These are phyloP conservation scores for Kodamaea jinghongensis DNA, from an alignment of 805 yeast species.

Conservation along the genomic window DNA sequence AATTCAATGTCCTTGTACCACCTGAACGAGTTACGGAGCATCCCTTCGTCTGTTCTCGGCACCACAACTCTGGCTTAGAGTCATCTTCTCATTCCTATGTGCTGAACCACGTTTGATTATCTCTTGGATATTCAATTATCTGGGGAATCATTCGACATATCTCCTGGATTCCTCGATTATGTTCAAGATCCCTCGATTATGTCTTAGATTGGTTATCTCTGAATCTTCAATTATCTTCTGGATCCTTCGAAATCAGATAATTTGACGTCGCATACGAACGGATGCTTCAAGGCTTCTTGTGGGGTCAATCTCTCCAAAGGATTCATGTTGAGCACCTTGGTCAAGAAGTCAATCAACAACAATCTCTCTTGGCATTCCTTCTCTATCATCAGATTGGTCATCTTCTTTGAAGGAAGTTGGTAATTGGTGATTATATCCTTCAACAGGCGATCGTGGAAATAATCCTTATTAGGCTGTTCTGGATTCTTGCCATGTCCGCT, in stretches of 20 bases:
- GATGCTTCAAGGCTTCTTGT: conserved; percentile 89
- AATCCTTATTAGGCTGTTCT: conserved; percentile 83
- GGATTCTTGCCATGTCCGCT: conserved; percentile 22
- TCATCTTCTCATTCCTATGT: no score
- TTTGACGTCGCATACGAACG: conserved; percentile 58
- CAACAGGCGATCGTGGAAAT: conserved; percentile 64
- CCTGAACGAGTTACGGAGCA: no score
- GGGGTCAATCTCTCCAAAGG: conserved; percentile 97
- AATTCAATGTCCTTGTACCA: no score
- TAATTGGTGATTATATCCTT: conserved; percentile 76
- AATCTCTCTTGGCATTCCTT: conserved; percentile 71
- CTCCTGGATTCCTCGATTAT: no score
- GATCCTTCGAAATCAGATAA: conserved; percentile 1
- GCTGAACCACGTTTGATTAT: no score
- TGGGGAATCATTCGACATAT: no score
- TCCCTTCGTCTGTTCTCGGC: no score
- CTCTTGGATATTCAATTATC: no score
- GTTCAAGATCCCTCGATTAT: no score
- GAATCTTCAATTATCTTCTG: no score
- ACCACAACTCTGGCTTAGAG: no score
- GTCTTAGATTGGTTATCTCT: no score
- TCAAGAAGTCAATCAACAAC: conserved; percentile 71
- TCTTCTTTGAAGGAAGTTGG: conserved; percentile 58
- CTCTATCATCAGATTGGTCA: conserved; percentile 54
- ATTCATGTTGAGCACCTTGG: conserved; percentile 75